Conservation (phyloP, 371 early-diverging fungal species). For the Rhizopus microsporus region DNA sequence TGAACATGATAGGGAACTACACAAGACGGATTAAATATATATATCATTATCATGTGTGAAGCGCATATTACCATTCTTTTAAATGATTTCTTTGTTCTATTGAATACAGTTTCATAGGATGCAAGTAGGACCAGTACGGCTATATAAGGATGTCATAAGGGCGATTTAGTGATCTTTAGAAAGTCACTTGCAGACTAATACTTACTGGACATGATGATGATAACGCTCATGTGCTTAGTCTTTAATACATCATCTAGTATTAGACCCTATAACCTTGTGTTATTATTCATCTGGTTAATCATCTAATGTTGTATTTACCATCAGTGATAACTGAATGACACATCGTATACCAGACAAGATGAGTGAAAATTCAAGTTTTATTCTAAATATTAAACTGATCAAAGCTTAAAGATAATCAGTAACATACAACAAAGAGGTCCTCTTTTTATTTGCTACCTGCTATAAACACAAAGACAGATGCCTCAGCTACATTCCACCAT, state of each 20-base stretch:
- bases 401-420: constrained; percentile 21
- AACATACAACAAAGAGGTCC: not conserved
- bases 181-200: not conserved
- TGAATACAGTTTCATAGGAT: constrained; percentile 44
- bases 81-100: constrained; percentile 45
- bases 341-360: constrained; percentile 45
- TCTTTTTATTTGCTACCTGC: constrained; percentile 30
- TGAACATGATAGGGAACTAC: constrained; percentile 52
- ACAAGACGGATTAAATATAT: not conserved
- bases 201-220: constrained; percentile 41
- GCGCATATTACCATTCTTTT: constrained; percentile 34
- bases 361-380: constrained; percentile 39
- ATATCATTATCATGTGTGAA: not conserved
- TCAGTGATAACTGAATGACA: constrained; percentile 46
- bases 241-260: constrained; percentile 45
- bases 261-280: constrained; percentile 29
- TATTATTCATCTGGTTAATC: not conserved
- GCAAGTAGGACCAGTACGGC: constrained; percentile 41
- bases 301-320: constrained; percentile 25
- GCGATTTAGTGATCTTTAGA: not conserved
- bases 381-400: constrained; percentile 38
- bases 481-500: constrained; percentile 45
- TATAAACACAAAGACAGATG: constrained; percentile 37
- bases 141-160: constrained; percentile 9
- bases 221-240: constrained; percentile 35